Evolutionary conservation across 768 basidiomycete species (phyloP).

Genomic region (Exidia glandulosa): DNA sequence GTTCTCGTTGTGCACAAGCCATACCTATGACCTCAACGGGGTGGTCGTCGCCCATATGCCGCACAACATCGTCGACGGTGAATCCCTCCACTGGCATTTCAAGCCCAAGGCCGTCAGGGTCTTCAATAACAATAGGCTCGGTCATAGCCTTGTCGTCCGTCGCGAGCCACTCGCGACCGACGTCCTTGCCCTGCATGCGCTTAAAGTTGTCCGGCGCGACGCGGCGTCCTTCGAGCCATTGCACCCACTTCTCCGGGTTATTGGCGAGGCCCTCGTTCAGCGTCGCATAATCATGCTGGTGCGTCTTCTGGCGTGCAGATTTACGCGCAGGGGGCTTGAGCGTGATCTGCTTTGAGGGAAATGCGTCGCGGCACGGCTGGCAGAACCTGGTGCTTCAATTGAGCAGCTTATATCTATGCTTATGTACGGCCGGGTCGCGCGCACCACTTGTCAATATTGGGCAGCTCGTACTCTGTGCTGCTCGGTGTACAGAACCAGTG

Average conservation of each 20-base stretch:
- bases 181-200: constrained; percentile 52
- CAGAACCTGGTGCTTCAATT: constrained; percentile 81
- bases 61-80: constrained; percentile 70
- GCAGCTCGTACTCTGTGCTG: constrained; percentile 48
- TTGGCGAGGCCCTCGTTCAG: constrained; percentile 48
- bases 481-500: constrained; percentile 65
- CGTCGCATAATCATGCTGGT: constrained; percentile 67
- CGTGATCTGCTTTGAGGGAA: constrained; percentile 55
- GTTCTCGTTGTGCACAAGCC: constrained; percentile 6
- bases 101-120: constrained; percentile 78
- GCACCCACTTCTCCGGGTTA: constrained; percentile 56
- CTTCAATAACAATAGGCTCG: constrained; percentile 74
- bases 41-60: constrained; percentile 63
- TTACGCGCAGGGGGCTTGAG: constrained; percentile 72
- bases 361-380: constrained; percentile 44
- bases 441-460: constrained; percentile 69
- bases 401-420: too few species aligned
- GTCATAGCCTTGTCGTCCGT: constrained; percentile 60
- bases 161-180: constrained; percentile 68
- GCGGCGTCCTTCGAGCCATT: constrained; percentile 55
- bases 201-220: constrained; percentile 55
- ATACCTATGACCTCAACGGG: constrained; percentile 88
- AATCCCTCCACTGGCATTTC: constrained; percentile 67
- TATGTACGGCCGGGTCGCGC: too few species aligned
- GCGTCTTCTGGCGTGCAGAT: constrained; percentile 59